A percentile compares a stretch with the other conserved stretches of the same genome.
These are phyloP conservation scores for Cylindrotheca closterium DNA, from an alignment of 108 stramenopile genomes.

Conservation along the genomic window DNA sequence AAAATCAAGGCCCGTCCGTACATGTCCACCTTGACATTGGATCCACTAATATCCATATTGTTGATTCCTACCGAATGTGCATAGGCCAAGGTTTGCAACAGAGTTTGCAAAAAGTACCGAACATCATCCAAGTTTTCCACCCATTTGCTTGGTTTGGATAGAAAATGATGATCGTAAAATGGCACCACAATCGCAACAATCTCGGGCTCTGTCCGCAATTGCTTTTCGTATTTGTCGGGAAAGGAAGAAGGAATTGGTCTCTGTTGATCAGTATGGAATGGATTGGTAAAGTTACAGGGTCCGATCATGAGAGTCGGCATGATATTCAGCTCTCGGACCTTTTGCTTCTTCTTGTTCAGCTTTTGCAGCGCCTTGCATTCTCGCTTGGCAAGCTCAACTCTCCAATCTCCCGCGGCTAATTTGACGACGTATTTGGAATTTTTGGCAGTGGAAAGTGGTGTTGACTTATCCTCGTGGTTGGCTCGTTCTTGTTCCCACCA, in stretches of 20 bases:
- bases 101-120: not conserved
- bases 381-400: too few species aligned
- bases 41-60: not conserved
- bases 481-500: too few species aligned
- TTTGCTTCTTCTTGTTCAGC: too few species aligned
- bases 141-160: not conserved
- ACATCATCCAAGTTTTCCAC: not conserved
- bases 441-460: too few species aligned
- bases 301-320: too few species aligned
- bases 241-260: not conserved
- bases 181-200: not conserved
- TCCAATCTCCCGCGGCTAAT: too few species aligned
- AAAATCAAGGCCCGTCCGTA: not conserved
- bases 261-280: too few species aligned
- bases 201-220: not conserved
- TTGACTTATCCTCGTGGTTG: too few species aligned
- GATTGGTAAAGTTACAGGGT: too few species aligned
- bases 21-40: not conserved
- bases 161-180: not conserved
- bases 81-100: slow-evolving; percentile 1
- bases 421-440: too few species aligned
- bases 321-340: too few species aligned
- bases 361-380: too few species aligned
- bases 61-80: not conserved
- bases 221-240: not conserved